Base-by-base conservation (phyloP, 1,284 basidiomycete species). In the Pascua guehoae region DNA sequence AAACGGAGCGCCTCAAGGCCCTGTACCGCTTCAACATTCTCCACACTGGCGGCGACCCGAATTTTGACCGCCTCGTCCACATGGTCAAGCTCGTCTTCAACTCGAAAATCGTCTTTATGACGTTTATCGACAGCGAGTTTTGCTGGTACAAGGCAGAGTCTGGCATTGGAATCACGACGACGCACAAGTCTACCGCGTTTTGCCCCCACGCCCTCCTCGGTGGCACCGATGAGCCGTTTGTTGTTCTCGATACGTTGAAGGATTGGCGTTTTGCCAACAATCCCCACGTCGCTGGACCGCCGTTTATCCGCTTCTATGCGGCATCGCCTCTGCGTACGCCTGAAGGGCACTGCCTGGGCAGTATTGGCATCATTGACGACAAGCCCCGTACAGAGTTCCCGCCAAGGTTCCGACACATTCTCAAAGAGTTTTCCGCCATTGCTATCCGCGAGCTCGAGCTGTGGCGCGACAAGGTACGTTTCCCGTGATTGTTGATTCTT, bases 371-470 rank as follows among this genome's bases (percentile, higher is more conserved):
- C 54, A 86, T 94, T 62, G 92, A 95, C 66, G 88, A 92, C 71
- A 81, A 84, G 46, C 91, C 92, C 2, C 82, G 89, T 47, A 80
- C 84, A 15, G 91, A 94, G 60, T 97, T 96, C 69, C 86, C 86
- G 4, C 91, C 93, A 16, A 81, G 93, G 38, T 90, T 92, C 67
- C 80, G 93, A 45, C 89, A 95, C 77, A 93, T 91, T 1, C 80
- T 97, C 58, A 95, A 95, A 70, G 93, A 97, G 75, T 96, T 97
- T 74, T 91, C 92, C 1, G 76, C 89, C 7, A 87, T 97, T 54
- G 87, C 88, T n/a, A 91, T 96, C 87, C 85, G 93, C 46, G 93
- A 97, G 77, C 86, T 97, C 85, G 93, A 96, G 74, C 78, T 97
- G 3, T 93, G 91, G 89, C 81, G 88, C 60, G 93, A 97, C 74